Base-by-base conservation (phyloP, 1,284 basidiomycete genomes). In the Ceratobasidium sp. region DNA sequence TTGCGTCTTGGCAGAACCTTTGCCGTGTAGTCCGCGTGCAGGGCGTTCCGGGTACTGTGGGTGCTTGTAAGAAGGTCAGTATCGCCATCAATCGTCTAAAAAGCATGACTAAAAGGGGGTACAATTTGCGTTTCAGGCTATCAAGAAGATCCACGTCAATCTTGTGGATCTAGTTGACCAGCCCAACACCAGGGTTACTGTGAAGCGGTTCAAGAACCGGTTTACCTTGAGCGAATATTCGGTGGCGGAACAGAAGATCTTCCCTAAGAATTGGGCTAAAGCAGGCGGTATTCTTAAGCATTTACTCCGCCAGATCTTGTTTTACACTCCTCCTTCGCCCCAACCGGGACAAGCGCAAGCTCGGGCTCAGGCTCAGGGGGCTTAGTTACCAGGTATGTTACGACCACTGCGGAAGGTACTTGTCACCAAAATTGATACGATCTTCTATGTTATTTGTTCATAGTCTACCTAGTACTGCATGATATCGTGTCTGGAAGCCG, bases 1-100 rank as follows among this genome's bases (percentile, higher is more conserved):
- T 68, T 13, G 48, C 4, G 15, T 68, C 66, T 7, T 68, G 66
- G 66, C 66, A 68, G 50, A 68, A 68, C 48, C 48, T 68, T n/a
- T 68, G 66, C 33, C 28, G 48, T 6, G 66, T 33, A 15, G 28
- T 68, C 20, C 20, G 26, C n/a, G 15, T 68, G 33, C 17, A 23
- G 48, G n/a, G 52, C 5, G 26, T 68, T 7, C 66, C 66, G 33
- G 13, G 26, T 26, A 38, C 17, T 15, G 10, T 68, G 48, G 52
- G 46, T n/a, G 33, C 33, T 12, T 68, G 66, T 23, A 68, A 33
- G 33, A 68, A 68, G 50, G 66, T 54, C 33, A 33, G 33, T 33
- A 33, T 33, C 33, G 33, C 33, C 33, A 33, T 33, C 33, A 33
- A 33, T 33, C 33, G 33, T 33, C 33, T 33, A 33, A 33, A 33